Percentiles rank a stretch among this genome's conserved stretches.
phyloP scores from a whole-genome alignment of 257 asterid genomes.

The Capsicum pubescens region DNA sequence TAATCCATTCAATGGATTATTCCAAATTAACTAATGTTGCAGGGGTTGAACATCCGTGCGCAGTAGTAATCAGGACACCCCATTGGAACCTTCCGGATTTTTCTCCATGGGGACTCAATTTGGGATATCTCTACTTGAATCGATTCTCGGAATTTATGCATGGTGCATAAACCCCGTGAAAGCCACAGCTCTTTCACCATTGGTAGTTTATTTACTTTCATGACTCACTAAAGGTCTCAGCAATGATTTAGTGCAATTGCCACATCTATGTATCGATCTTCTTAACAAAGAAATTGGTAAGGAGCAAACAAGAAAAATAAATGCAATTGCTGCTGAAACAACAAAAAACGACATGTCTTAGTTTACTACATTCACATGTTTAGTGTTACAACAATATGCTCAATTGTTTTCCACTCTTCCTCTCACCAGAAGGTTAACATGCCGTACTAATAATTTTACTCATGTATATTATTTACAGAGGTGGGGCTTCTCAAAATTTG shows the following conservation, averaged over 20 bases:
- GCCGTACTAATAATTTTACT: background rate
- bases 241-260: too few species aligned
- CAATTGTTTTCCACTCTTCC: background rate
- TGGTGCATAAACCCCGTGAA: conserved; percentile 55
- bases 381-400: background rate
- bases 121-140: conserved; percentile 41
- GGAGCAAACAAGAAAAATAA: background rate
- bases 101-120: conserved; percentile 52
- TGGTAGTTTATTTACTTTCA: conserved; percentile 39
- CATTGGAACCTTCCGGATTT: conserved; percentile 55
- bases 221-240: too few species aligned
- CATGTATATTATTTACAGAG: conserved; percentile 39
- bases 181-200: conserved; percentile 53
- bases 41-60: conserved; percentile 52
- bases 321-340: background rate
- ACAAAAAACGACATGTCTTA: background rate
- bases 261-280: too few species aligned
- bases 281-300: too few species aligned
- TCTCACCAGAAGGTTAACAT: background rate
- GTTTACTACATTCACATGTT: background rate
- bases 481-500: conserved; percentile 53
- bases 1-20: conserved; percentile 56
- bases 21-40: conserved; percentile 49
- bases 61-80: conserved; percentile 50
- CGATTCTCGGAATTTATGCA: conserved; percentile 52